Evolutionary conservation across 768 basidiomycete species (phyloP), one percentile per base, ranked within the genome.

Genomic region (Baorangia bicolor): DNA sequence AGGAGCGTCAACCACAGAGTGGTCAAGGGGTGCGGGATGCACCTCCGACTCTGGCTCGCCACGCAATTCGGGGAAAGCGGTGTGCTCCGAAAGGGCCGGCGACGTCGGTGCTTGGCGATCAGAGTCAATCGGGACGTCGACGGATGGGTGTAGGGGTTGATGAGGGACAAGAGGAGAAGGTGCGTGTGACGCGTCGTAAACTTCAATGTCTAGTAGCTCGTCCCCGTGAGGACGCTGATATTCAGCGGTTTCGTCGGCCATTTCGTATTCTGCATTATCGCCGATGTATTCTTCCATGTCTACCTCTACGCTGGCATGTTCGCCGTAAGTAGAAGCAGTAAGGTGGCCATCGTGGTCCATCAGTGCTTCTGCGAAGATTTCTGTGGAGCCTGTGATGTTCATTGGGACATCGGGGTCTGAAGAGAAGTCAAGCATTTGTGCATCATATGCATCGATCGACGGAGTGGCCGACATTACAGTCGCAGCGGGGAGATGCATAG

Each of bases 341-440:
- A 58, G 71, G 51, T 73, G 71, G 47, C 65, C 65, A 61, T 84
- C 84, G 52, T 84, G 83, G 60, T 85, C 82, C 86, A 88, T 88
- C 51, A 74, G 65, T 4, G 78, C 74, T 68, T 86, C 60, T 76
- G 77, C 51, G 75, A 77, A 86, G 31, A 76, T 65, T 46, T 85
- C 82, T 48, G 76, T 71, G 10, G 78, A 74, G 25, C 58, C 63
- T 35, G 69, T 56, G 2, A 74, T 64, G 59, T 82, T 77, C 85
- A 87, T 87, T 62, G 79, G 75, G 47, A 85, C 79, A 67, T 88
- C 86, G 35, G 76, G 64, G 67, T 87, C 85, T 55, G 67, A 67
- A 51, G 69, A 70, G 62, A 79, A 85, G 71, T 87, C 85, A 47
- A 81, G 69, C 86, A 88, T 87, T 67, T 78, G 84, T 16, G 84